phyloP scores from a whole-genome alignment of 306 rosid species.

The Cucurbita pepo region DNA sequence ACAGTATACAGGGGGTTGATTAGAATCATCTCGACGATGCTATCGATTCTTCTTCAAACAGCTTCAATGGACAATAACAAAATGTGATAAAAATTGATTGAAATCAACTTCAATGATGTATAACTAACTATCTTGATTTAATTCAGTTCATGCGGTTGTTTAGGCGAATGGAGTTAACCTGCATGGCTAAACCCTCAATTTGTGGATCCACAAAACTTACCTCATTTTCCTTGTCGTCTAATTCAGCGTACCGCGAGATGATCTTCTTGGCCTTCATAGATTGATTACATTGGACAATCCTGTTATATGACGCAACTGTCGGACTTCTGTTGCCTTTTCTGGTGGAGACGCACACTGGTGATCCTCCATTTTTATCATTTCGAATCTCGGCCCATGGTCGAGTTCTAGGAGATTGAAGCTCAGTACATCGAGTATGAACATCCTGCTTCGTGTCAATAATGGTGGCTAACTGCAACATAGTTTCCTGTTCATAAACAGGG shows the following conservation, averaged over 20 bases:
- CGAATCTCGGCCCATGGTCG: not conserved
- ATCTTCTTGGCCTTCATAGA: not conserved
- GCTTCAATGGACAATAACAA: no score
- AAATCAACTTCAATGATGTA: no score
- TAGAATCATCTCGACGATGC: no score
- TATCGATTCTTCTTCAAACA: no score
- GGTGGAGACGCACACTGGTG: not conserved
- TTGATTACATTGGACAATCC: not conserved
- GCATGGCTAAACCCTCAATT: slow-evolving; percentile 7
- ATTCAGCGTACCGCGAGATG: not conserved
- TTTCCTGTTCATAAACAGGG: slow-evolving; percentile 15
- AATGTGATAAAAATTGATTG: no score
- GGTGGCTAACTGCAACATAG: not conserved
- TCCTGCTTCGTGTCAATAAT: not conserved
- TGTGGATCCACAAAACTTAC: not conserved
- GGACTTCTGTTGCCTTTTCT: not conserved
- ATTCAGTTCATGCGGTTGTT: not conserved
- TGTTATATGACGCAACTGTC: not conserved
- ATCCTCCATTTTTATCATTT: not conserved
- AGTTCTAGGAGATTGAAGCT: not conserved
- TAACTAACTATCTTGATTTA: no score
- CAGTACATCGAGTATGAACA: slow-evolving; percentile 5
- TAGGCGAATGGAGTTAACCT: slow-evolving; percentile 5
- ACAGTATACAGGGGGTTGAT: no score
- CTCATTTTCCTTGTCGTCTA: slow-evolving; percentile 13